Evolutionary conservation across 805 yeast genomes (phyloP).

Genomic region (Pichia scutulata): DNA sequence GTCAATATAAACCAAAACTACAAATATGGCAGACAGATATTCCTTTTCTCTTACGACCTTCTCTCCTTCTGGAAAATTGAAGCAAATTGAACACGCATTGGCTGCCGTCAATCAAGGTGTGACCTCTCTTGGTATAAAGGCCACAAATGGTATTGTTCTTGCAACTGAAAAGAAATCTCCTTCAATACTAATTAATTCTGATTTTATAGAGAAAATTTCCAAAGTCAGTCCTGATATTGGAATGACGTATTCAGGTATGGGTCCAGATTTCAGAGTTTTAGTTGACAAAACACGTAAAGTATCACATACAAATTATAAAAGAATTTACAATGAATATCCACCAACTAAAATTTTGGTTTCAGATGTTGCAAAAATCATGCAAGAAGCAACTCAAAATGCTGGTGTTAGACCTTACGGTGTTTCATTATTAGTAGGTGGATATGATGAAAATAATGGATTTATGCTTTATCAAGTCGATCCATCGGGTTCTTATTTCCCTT

Average conservation of each 20-base stretch:
- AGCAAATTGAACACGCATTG: slow-evolving; percentile 95
- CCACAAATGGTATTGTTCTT: slow-evolving; percentile 91
- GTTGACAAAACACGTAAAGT: slow-evolving; percentile 91
- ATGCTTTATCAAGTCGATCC: slow-evolving; percentile 97
- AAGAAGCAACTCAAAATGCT: slow-evolving; percentile 91
- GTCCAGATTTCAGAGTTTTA: slow-evolving; percentile 93
- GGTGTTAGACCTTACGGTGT: slow-evolving; percentile 99
- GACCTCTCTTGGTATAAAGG: slow-evolving; percentile 86
- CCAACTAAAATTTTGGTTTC: slow-evolving; percentile 91
- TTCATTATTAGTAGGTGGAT: slow-evolving; percentile 86
- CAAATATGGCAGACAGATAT: slow-evolving; percentile 89
- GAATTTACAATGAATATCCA: slow-evolving; percentile 93
- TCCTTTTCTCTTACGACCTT: slow-evolving; percentile 95
- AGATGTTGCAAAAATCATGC: slow-evolving; percentile 94
- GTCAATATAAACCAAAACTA: not conserved
- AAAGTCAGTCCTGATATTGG: slow-evolving; percentile 91
- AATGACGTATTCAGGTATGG: slow-evolving; percentile 97
- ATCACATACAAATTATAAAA: slow-evolving; percentile 87
- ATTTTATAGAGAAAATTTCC: slow-evolving; percentile 70
- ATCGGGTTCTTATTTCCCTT: slow-evolving; percentile 94
- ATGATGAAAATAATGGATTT: slow-evolving; percentile 63
- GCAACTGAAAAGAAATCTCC: slow-evolving; percentile 93
- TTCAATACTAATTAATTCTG: slow-evolving; percentile 68
- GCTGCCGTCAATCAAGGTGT: slow-evolving; percentile 98
- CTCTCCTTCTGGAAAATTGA: slow-evolving; percentile 97